phyloP scores from a whole-genome alignment of 148 eudicot genomes.

The Polygonum aviculare region DNA sequence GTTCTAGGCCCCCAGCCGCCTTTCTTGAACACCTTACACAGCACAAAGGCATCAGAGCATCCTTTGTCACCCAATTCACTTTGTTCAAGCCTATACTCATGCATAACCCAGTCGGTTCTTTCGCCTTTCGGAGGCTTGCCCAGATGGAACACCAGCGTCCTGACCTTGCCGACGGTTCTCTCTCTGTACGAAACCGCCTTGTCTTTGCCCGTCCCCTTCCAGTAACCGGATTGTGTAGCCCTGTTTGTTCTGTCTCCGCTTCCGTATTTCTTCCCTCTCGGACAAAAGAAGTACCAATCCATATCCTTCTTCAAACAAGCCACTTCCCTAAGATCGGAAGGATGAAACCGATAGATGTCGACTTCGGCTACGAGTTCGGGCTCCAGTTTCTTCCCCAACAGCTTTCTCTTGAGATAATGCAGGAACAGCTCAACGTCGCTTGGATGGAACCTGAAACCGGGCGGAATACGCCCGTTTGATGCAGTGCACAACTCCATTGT shows the following conservation, averaged over 20 bases:
- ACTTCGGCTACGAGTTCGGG: slow-evolving; percentile 35
- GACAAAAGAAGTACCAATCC: slow-evolving; percentile 77
- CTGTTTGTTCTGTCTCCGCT: slow-evolving; percentile 52
- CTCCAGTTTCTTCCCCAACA: slow-evolving; percentile 33
- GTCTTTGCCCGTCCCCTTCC: slow-evolving; percentile 89
- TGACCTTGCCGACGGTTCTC: slow-evolving; percentile 46
- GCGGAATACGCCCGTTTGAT: slow-evolving; percentile 21
- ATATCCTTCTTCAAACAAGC: slow-evolving; percentile 30
- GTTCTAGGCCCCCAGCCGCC: slow-evolving; percentile 58
- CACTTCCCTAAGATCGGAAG: slow-evolving; percentile 69
- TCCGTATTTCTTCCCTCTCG: slow-evolving; percentile 42
- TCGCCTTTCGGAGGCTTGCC: slow-evolving; percentile 59
- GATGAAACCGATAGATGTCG: slow-evolving; percentile 43
- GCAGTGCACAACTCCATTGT: background rate
- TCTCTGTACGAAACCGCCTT: slow-evolving; percentile 23
- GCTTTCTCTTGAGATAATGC: slow-evolving; percentile 72
- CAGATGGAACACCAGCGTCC: slow-evolving; percentile 54
- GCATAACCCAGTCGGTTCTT: slow-evolving; percentile 82
- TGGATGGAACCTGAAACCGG: slow-evolving; percentile 76
- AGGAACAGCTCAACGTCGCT: slow-evolving; percentile 59
- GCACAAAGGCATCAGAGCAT: slow-evolving; percentile 36
- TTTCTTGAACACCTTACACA: slow-evolving; percentile 65
- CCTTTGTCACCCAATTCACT: slow-evolving; percentile 28
- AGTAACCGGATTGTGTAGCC: slow-evolving; percentile 50
- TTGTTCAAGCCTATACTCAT: slow-evolving; percentile 54